Base-by-base conservation (phyloP, 441 rosid genomes). In the Dalechampia spathulata region DNA sequence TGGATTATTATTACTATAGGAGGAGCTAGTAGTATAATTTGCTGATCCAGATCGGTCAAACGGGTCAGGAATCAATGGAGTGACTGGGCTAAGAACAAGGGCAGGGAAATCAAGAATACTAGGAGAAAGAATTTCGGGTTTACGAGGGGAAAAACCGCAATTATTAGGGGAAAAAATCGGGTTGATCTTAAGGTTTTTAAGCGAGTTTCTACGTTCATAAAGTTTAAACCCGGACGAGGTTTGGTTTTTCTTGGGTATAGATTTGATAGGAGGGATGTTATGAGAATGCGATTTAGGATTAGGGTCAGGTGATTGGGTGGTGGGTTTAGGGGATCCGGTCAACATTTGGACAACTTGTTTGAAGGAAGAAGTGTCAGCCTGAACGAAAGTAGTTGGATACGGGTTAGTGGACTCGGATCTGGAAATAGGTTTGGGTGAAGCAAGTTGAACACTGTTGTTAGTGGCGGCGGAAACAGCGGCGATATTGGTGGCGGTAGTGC, bases 321-420 rank as follows among this genome's bases (percentile, higher is more conserved):
- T 13, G 34, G 72, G 64, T 55, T 75, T 73, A 23, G 92, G 78
- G 30, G 97, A 89, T 64, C 99, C 99, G 42, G 96, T 92, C 17
- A 92, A 76, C 96, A 92, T 81, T 66, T 92, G 99, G 56, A 93
- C 99, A 13, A 93, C 96, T 69, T 90, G 97, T 55, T 93, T 93
- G 85, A 93, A 93, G 21, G 88, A 79, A 40, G 91, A 69, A 39
- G 93, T 78, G 60, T 93, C 96, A 0, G 97, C 99, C 63, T 93
- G 97, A 38, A 93, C 97, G 63, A 93, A 93, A 41, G 97, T 93
- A 4, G 98, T 94, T 16, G 97, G 97, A 77, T 82, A 90, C 0
- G 97, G 99, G 68, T 78, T 85, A 0, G 77, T 66, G 21, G 86
- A 57, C 23, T 85, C 93, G 72, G 90, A 87, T 83, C 90, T 79